These are phyloP conservation scores for Trichoderma asperellum DNA, from an alignment of 2,329 filamentous ascomycete genomes.

Conservation along the genomic window DNA sequence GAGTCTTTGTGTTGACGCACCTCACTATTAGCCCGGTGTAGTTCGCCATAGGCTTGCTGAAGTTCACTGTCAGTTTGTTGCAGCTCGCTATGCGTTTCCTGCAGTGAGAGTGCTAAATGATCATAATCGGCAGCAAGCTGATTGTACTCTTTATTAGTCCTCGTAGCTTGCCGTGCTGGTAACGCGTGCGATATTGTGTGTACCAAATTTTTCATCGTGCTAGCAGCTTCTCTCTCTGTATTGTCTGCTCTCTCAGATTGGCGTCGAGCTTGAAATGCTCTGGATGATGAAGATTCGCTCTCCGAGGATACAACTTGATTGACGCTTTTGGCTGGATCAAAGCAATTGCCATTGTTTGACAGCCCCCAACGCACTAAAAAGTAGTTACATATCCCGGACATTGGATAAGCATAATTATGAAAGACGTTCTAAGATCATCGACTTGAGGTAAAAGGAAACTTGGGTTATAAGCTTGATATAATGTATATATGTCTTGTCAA, in stretches of 20 bases:
- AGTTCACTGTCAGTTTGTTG: not conserved
- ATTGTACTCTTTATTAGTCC: not conserved
- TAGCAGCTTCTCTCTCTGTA: too few species aligned
- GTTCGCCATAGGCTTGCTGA: not conserved
- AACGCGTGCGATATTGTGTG: not conserved
- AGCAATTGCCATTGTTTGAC: not conserved
- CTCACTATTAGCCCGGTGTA: not conserved
- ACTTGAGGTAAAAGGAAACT: not conserved
- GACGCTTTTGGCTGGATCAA: not conserved
- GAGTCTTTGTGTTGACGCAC: not conserved
- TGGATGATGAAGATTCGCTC: not conserved
- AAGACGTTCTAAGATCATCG: not conserved
- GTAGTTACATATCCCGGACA: not conserved
- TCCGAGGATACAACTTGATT: not conserved
- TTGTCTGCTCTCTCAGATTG: not conserved
- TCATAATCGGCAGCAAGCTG: not conserved
- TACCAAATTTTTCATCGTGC: not conserved
- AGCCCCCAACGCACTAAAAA: not conserved
- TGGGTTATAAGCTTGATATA: not conserved
- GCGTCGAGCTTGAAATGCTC: not conserved
- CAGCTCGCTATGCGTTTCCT: not conserved
- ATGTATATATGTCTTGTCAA: too few species aligned
- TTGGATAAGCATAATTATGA: not conserved
- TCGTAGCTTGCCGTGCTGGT: not conserved
- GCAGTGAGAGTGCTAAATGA: not conserved